Conservation (phyloP, 2,329 filamentous ascomycete genomes). For the Arthrinium puccinioides region DNA sequence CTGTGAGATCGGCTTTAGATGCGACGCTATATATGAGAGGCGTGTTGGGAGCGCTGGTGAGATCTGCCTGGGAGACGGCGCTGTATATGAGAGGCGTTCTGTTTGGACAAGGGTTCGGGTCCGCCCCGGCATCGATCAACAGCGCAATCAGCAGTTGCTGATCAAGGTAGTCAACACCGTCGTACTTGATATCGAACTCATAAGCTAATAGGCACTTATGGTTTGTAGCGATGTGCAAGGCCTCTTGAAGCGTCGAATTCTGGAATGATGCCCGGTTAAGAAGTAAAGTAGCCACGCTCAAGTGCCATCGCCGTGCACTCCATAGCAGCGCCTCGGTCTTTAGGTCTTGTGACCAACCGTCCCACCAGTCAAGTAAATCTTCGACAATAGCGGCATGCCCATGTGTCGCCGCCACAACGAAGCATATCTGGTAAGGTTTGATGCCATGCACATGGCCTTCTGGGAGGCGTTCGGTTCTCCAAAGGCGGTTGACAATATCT, state of each 20-base stretch:
- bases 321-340: conserved; percentile 6
- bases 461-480: conserved; percentile 4
- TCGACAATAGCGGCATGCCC: conserved; percentile 10
- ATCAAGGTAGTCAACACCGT: conserved; percentile 6
- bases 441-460: not conserved
- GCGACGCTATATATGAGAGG: conserved; percentile 7
- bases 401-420: conserved; percentile 4
- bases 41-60: too few relatives aligned
- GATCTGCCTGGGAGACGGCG: too few relatives aligned
- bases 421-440: not conserved
- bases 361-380: conserved; percentile 9
- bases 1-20: conserved; percentile 5
- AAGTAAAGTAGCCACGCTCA: conserved; percentile 7
- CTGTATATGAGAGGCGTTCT: too few relatives aligned
- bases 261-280: conserved; percentile 4
- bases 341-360: conserved; percentile 8
- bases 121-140: conserved; percentile 13
- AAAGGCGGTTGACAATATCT: conserved; percentile 1
- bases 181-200: not conserved
- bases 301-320: conserved; percentile 9
- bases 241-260: conserved; percentile 3
- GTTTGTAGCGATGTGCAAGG: conserved; percentile 1
- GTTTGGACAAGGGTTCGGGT: conserved; percentile 7
- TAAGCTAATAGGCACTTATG: too few relatives aligned
- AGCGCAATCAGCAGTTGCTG: conserved; percentile 11